Evolutionary conservation across 139 green algal species (phyloP), one percentile per base, ranked within the genome.

Genomic region (Chlorella sp.): DNA sequence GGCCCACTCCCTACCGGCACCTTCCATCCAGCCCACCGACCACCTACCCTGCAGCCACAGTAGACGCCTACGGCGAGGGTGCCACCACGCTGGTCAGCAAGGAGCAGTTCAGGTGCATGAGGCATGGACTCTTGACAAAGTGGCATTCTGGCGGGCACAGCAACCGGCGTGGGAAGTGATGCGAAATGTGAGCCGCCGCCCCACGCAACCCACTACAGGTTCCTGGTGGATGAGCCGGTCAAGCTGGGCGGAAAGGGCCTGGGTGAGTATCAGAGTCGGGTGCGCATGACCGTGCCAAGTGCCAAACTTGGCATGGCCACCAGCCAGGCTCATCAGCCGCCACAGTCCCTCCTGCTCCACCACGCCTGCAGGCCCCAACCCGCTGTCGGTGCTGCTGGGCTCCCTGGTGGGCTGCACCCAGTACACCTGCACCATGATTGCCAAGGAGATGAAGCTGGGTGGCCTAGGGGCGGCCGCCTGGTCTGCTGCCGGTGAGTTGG

Each of bases 201-300:
- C 44, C 44, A 55, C 11, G 7, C 7, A 7, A 7, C 11, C 51
- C 21, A 15, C 11, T 60, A 15, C 51, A 60, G 39, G 2, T 88
- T 88, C 34, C 25, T 85, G 38, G 75, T 85, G 44, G 84, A 88
- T 28, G 84, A 88, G 44, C 76, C 84, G 26, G 64, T 47, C 71
- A 73, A 78, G n/a, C 32, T 88, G 32, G 84, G 84, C 4, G 84
- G 84, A 2, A 78, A 69, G 41, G 84, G 84, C 9, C 64, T 85
- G n/a, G 84, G 84, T 85, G 84, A 70, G 65, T 2, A 28, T 20
- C 16, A 36, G n/a, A n/a, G n/a, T n/a, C n/a, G n/a, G n/a, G n/a
- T n/a, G n/a, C n/a, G n/a, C n/a, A n/a, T n/a, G n/a, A n/a, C n/a
- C n/a, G n/a, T n/a, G n/a, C n/a, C n/a, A n/a, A n/a, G n/a, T n/a